Percentiles rank a stretch among this genome's conserved stretches.
phyloP scores from a whole-genome alignment of 805 yeast species.

The Candida odintsovae region DNA sequence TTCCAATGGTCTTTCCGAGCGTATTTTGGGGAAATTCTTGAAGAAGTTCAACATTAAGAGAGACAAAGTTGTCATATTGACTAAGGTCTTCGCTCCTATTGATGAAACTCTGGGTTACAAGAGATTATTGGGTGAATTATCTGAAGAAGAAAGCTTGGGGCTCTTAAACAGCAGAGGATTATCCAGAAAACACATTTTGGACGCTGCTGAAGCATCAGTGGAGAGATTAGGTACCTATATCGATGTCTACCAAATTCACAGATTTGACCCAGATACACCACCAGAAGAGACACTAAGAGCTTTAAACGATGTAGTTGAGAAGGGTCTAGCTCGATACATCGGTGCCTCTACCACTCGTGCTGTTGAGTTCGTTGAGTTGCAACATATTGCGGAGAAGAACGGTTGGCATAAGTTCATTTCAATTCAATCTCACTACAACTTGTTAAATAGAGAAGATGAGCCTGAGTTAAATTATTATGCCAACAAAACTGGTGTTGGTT shows the following conservation, averaged over 20 bases:
- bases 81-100: slow-evolving; percentile 31
- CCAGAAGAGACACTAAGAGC: slow-evolving; percentile 49
- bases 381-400: slow-evolving; percentile 47
- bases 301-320: slow-evolving; percentile 43
- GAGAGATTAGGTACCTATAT: slow-evolving; percentile 48
- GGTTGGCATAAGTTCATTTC: slow-evolving; percentile 54
- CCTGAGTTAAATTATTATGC: slow-evolving; percentile 52
- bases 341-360: slow-evolving; percentile 61
- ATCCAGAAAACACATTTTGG: slow-evolving; percentile 41
- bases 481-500: slow-evolving; percentile 43
- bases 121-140: no score
- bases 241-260: slow-evolving; percentile 50
- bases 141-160: slow-evolving; percentile 34
- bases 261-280: slow-evolving; percentile 44
- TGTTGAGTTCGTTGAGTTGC: slow-evolving; percentile 43
- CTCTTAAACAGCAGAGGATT: slow-evolving; percentile 35
- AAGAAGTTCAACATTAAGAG: slow-evolving; percentile 45
- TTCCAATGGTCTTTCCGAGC: slow-evolving; percentile 43
- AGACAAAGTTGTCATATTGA: slow-evolving; percentile 48
- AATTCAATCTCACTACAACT: slow-evolving; percentile 53
- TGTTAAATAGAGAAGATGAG: slow-evolving; percentile 56
- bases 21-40: slow-evolving; percentile 47
- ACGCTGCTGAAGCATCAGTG: no score
- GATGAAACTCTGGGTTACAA: no score
- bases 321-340: slow-evolving; percentile 46